Conservation (phyloP, 2,329 filamentous ascomycete species). For the Colletotrichum sp. region DNA sequence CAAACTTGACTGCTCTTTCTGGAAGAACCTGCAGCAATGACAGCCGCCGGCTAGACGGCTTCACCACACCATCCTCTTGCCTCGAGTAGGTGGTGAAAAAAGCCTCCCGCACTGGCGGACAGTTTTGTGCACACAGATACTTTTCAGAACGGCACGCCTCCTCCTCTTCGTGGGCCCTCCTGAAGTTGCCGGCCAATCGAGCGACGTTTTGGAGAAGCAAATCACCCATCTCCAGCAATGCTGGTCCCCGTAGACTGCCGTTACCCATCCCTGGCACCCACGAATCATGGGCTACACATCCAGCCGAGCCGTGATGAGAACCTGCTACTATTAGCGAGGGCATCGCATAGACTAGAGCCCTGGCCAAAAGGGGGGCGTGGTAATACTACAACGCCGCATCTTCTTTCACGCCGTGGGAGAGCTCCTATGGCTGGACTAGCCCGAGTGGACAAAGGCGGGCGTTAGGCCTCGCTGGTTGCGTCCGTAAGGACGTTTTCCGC, state of each 20-base stretch:
- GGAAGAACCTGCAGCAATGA: not conserved
- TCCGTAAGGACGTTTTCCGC: constrained; percentile 3
- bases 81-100: not conserved
- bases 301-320: not conserved
- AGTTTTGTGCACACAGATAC: not conserved
- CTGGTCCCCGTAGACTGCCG: constrained; percentile 3
- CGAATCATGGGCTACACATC: constrained; percentile 16
- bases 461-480: constrained; percentile 11
- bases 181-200: not conserved
- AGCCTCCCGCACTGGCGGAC: not conserved
- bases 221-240: not conserved
- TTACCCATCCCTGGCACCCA: not conserved
- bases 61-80: not conserved
- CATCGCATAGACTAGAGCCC: not conserved
- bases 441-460: constrained; percentile 5
- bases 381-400: not conserved
- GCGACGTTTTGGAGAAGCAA: not conserved
- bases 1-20: not conserved
- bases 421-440: constrained; percentile 2
- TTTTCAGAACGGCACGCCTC: not conserved
- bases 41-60: not conserved
- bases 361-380: not conserved
- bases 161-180: not conserved
- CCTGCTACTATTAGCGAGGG: not conserved
- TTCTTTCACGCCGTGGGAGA: not conserved